phyloP scores from a whole-genome alignment of 2,329 filamentous ascomycete genomes.

The Ophiostoma ips region DNA sequence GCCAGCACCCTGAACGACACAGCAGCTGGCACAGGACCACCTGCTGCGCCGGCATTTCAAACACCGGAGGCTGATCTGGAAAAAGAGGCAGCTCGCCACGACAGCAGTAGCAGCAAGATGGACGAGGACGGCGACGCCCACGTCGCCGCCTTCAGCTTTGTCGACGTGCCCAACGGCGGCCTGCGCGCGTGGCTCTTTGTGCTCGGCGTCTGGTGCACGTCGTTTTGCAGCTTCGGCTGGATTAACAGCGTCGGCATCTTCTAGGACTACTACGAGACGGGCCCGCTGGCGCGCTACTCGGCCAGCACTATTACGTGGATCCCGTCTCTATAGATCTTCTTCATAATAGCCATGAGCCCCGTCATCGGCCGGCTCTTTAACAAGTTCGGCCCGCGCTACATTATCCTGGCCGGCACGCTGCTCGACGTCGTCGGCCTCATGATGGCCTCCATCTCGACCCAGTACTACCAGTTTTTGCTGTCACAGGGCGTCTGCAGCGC shows the following conservation, averaged over 20 bases:
- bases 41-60: slow-evolving; percentile 1
- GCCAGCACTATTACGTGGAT: slow-evolving; percentile 49
- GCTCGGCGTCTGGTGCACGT: slow-evolving; percentile 26
- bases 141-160: neutral
- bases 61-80: slow-evolving; percentile 4
- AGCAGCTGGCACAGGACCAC: too few relatives aligned
- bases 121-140: neutral
- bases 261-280: slow-evolving; percentile 42
- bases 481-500: slow-evolving; percentile 15
- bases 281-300: slow-evolving; percentile 33
- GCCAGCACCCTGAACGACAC: slow-evolving; percentile 5
- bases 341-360: slow-evolving; percentile 39
- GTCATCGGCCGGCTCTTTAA: slow-evolving; percentile 48
- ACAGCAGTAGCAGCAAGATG: neutral
- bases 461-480: slow-evolving; percentile 21
- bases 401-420: slow-evolving; percentile 34
- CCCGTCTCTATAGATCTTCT: slow-evolving; percentile 28
- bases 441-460: slow-evolving; percentile 35
- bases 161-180: slow-evolving; percentile 16
- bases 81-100: neutral
- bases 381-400: slow-evolving; percentile 34
- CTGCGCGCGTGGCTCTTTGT: slow-evolving; percentile 26
- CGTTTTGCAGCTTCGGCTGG: slow-evolving; percentile 28
- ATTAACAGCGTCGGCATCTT: slow-evolving; percentile 36
- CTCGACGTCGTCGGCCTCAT: slow-evolving; percentile 43